Evolutionary conservation across 2,329 filamentous ascomycete species (phyloP).

Genomic region (Bipolaris gigantea): DNA sequence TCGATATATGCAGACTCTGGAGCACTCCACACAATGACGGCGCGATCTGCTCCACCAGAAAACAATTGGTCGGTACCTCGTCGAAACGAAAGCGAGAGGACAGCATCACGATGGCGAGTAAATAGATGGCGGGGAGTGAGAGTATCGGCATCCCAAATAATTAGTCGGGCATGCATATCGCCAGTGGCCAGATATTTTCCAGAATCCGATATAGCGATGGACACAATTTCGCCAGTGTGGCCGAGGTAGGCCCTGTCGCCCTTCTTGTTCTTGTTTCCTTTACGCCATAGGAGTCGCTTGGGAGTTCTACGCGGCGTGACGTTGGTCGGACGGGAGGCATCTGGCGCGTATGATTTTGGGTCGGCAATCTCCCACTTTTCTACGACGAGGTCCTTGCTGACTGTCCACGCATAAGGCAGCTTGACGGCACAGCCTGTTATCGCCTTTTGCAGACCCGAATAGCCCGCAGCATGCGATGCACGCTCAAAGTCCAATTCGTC

Average conservation of each 20-base stretch:
- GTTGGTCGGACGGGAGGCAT: slow-evolving; percentile 36
- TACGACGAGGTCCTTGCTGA: slow-evolving; percentile 79
- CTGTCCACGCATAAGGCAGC: slow-evolving; percentile 82
- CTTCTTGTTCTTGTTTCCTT: slow-evolving; percentile 61
- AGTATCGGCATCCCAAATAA: slow-evolving; percentile 83
- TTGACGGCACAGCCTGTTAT: slow-evolving; percentile 80
- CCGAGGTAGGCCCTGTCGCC: slow-evolving; percentile 66
- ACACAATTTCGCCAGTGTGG: slow-evolving; percentile 78
- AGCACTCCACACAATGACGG: slow-evolving; percentile 92
- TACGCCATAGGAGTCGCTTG: slow-evolving; percentile 63
- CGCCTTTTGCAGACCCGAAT: slow-evolving; percentile 74
- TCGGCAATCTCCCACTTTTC: slow-evolving; percentile 88
- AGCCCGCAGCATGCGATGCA: slow-evolving; percentile 72
- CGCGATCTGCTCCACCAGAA: slow-evolving; percentile 85
- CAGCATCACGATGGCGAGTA: slow-evolving; percentile 85
- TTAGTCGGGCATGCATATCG: slow-evolving; percentile 78
- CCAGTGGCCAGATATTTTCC: slow-evolving; percentile 91
- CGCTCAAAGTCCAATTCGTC: slow-evolving; percentile 69
- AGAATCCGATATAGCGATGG: slow-evolving; percentile 83
- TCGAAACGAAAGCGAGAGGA: slow-evolving; percentile 83
- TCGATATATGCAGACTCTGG: slow-evolving; percentile 93
- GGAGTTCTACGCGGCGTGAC: slow-evolving; percentile 63
- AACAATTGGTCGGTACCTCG: slow-evolving; percentile 88
- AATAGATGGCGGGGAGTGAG: slow-evolving; percentile 81
- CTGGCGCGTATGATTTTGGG: slow-evolving; percentile 33